These are phyloP conservation scores for Quercus robur DNA, from an alignment of 306 rosid species.

Conservation along the genomic window DNA sequence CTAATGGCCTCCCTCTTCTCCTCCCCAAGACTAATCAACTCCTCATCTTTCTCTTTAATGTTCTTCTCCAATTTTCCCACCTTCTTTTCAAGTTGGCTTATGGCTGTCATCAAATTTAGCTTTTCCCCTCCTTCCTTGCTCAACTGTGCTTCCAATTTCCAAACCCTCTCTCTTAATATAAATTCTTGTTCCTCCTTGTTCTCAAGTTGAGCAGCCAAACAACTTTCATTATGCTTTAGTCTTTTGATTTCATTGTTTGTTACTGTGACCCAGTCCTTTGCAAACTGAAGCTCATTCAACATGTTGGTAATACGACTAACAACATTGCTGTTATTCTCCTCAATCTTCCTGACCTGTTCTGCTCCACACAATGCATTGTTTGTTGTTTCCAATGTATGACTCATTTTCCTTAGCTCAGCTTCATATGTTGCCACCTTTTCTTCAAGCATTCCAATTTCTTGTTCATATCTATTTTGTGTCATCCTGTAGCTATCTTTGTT, in stretches of 20 bases:
- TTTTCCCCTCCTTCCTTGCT: slow-evolving; percentile 66
- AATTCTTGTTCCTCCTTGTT: slow-evolving; percentile 52
- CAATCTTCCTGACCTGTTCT: slow-evolving; percentile 31
- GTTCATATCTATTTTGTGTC: slow-evolving; percentile 32
- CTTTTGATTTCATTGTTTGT: slow-evolving; percentile 34
- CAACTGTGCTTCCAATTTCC: slow-evolving; percentile 52
- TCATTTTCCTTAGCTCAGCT: slow-evolving; percentile 21
- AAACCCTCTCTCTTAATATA: slow-evolving; percentile 44
- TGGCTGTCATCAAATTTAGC: slow-evolving; percentile 38
- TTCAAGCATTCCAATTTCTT: slow-evolving; percentile 35
- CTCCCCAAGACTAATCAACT: slow-evolving; percentile 48
- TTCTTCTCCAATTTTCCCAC: slow-evolving; percentile 42
- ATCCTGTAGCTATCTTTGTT: slow-evolving; percentile 46
- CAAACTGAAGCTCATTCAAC: slow-evolving; percentile 36
- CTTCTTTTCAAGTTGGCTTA: slow-evolving; percentile 54
- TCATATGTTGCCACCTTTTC: slow-evolving; percentile 37
- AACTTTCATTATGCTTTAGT: slow-evolving; percentile 21
- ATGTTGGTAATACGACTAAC: slow-evolving; percentile 27
- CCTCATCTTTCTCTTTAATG: slow-evolving; percentile 56
- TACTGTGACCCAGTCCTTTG: slow-evolving; percentile 39
- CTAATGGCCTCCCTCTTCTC: slow-evolving; percentile 76
- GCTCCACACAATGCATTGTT: slow-evolving; percentile 15
- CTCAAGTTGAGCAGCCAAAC: slow-evolving; percentile 24
- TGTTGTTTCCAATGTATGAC: slow-evolving; percentile 4
- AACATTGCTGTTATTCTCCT: slow-evolving; percentile 24